Base-by-base conservation (phyloP, 164 flowering plant species). In the Stephania cephalantha region DNA sequence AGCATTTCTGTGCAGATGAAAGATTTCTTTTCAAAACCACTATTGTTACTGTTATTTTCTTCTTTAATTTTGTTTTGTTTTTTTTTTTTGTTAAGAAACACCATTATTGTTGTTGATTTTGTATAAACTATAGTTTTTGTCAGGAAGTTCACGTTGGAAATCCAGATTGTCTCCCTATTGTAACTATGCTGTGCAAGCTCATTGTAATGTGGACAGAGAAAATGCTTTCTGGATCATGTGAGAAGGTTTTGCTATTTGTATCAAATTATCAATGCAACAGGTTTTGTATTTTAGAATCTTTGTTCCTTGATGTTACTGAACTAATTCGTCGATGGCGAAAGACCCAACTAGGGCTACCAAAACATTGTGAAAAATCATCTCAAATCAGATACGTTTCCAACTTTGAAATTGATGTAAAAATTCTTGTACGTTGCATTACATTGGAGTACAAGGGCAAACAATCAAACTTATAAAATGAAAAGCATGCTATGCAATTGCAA, bases 1-100 rank as follows among this genome's bases (percentile, higher is more conserved):
- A 46, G 72, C 72, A 46, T 70, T 42, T 70, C 46, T 70, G 72
- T 42, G 50, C 5, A 42, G 25, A 70, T 53, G 50, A n/a, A 46
- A 22, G 20, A 46, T 20, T 46, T 20, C 55, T 70, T 70, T 58
- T 58, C n/a, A 58, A 5, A 58, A 58, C 20, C 20, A 15, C 20
- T 1, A 58, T 15, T 58, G 64, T 58, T 58, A 18, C 6, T 58
- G 64, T 58, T 7, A 1, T 9, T 50, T 50, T 50, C 9, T 35
- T 35, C 42, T 35, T 35, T 35, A 35, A 35, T 35, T 35, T 35
- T 35, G 42, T 35, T 35, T 35, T 35, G 0, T 2, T 2, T 35
- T 35, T 35, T 35, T 2, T 20, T 46, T 20, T 30, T 70, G 46
- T 58, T 58, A n/a, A 58, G 6, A 58, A 58, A 1, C 20, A 15